phyloP scores from a whole-genome alignment of 768 basidiomycete species.

The Boletus subcaerulescens region DNA sequence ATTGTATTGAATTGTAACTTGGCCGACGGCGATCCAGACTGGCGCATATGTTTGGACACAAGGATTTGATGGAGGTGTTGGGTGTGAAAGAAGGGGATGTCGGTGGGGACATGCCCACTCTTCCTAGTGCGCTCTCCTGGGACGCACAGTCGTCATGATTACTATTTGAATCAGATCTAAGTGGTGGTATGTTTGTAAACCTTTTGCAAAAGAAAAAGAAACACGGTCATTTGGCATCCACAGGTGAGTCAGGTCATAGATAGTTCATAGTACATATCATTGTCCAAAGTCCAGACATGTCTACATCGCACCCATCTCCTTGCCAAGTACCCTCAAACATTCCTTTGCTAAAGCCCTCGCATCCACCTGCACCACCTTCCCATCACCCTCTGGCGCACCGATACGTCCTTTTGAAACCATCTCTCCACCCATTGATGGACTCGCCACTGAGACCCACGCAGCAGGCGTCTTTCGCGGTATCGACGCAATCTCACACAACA shows the following conservation, averaged over 20 bases:
- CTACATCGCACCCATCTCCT: conserved; percentile 61
- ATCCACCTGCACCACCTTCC: conserved; percentile 51
- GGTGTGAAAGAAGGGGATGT: conserved; percentile 58
- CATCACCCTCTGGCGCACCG: conserved; percentile 18
- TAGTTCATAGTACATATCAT: too few species aligned
- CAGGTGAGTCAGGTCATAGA: too few species aligned
- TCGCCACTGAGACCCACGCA: conserved; percentile 50
- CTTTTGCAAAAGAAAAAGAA: too few species aligned
- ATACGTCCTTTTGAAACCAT: conserved; percentile 13
- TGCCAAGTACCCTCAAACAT: conserved; percentile 67
- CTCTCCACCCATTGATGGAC: conserved; percentile 1
- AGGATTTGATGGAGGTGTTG: conserved; percentile 51
- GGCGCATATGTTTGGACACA: conserved; percentile 64
- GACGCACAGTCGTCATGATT: background rate
- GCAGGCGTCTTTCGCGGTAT: conserved; percentile 65
- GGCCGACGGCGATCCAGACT: conserved; percentile 44
- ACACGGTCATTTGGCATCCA: too few species aligned
- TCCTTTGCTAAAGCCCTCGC: conserved; percentile 62
- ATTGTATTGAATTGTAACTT: too few species aligned
- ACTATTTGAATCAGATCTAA: too few species aligned
- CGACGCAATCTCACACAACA: conserved; percentile 77
- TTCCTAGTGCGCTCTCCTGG: conserved; percentile 10
- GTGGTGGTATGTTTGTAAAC: too few species aligned
- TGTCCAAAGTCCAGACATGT: background rate
- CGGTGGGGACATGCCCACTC: conserved; percentile 30